Conservation (phyloP, 1,284 basidiomycete species). For the Retiboletus fuscus region DNA sequence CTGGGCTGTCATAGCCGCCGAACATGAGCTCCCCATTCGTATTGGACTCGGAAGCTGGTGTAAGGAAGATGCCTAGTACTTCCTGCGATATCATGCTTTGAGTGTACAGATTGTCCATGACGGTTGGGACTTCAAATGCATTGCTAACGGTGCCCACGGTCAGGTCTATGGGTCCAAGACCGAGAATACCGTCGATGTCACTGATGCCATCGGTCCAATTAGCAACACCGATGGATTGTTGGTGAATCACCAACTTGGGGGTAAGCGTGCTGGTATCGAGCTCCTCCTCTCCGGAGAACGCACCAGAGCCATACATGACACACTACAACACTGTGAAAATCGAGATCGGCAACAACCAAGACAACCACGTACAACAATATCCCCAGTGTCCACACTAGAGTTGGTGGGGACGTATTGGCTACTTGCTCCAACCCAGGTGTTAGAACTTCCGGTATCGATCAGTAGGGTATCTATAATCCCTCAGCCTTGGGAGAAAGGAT, state of each 20-base stretch:
- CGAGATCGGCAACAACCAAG: not conserved
- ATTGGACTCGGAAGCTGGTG: constrained; percentile 51
- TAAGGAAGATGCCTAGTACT: no score
- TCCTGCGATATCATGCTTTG: constrained; percentile 58
- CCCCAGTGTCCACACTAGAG: constrained; percentile 58
- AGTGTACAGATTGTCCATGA: constrained; percentile 56
- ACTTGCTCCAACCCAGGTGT: constrained; percentile 54
- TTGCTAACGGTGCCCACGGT: constrained; percentile 53
- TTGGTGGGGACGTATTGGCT: constrained; percentile 54
- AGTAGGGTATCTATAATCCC: constrained; percentile 38
- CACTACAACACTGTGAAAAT: constrained; percentile 26
- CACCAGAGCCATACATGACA: constrained; percentile 65
- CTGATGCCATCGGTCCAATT: constrained; percentile 54
- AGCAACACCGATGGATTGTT: constrained; percentile 69
- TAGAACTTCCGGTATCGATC: constrained; percentile 51
- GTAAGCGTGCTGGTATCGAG: constrained; percentile 61
- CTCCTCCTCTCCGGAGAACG: constrained; percentile 64
- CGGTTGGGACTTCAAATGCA: constrained; percentile 51
- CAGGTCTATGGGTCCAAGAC: constrained; percentile 66
- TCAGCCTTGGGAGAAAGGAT: not conserved
- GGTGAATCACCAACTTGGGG: constrained; percentile 55
- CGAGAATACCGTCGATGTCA: constrained; percentile 66
- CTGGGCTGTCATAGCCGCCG: constrained; percentile 59
- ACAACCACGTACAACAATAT: constrained; percentile 49
- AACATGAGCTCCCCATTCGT: constrained; percentile 61